Conservation (phyloP, 345 rosid genomes). For the Eucalyptus globulus region DNA sequence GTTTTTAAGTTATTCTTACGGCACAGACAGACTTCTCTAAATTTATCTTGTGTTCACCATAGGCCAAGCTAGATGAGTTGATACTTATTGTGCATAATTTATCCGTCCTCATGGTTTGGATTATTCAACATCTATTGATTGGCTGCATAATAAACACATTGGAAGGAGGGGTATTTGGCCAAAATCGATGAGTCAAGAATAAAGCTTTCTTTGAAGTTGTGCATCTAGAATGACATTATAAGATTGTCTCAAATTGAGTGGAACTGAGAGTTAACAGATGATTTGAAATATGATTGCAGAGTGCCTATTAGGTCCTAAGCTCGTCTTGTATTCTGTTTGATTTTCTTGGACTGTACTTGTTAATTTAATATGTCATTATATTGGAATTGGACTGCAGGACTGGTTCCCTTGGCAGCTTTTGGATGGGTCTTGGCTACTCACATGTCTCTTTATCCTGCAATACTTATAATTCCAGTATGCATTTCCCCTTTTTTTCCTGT, state of each 20-base stretch:
- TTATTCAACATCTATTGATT: background rate
- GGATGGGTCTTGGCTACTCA: conserved; percentile 91
- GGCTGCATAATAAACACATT: background rate
- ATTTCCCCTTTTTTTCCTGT: background rate
- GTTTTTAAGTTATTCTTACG: background rate
- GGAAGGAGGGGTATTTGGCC: background rate
- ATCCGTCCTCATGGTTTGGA: background rate
- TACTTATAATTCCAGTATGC: conserved; percentile 71
- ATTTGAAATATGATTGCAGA: background rate
- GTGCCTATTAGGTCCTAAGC: background rate
- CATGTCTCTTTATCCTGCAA: conserved; percentile 75
- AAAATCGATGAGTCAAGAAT: background rate
- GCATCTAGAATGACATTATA: background rate
- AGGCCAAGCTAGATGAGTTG: background rate
- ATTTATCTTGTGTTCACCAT: background rate
- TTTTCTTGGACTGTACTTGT: background rate
- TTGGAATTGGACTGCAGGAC: conserved; percentile 20
- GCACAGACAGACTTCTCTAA: background rate
- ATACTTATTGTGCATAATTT: background rate
- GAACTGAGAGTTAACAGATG: background rate
- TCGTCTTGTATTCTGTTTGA: background rate
- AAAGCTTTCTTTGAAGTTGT: background rate
- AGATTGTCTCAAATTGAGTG: background rate
- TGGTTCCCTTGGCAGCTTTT: conserved; percentile 80
- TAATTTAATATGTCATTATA: background rate